phyloP scores from a whole-genome alignment of 768 basidiomycete species.

The Grammothele lineata region DNA sequence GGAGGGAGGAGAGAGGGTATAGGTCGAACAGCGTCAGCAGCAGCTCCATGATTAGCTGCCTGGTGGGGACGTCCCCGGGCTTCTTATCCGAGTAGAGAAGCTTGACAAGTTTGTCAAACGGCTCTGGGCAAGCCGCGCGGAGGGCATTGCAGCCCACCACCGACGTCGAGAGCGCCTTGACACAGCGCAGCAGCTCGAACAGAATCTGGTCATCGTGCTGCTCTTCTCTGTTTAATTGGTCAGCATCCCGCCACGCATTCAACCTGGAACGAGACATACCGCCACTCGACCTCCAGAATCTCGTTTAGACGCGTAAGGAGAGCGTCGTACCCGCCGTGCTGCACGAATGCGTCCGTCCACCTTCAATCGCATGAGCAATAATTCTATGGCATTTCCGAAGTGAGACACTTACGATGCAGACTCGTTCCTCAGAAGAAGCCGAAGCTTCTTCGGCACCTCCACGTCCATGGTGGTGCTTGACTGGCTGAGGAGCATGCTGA shows the following conservation, averaged over 20 bases:
- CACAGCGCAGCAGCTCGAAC: slow-evolving; percentile 87
- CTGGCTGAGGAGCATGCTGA: slow-evolving; percentile 59
- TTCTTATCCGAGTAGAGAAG: slow-evolving; percentile 97
- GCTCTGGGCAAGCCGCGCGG: slow-evolving; percentile 83
- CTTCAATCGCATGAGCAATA: slow-evolving; percentile 33
- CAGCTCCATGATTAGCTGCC: slow-evolving; percentile 88
- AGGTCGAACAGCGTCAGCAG: slow-evolving; percentile 85
- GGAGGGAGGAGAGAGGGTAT: slow-evolving; percentile 70
- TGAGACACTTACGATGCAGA: slow-evolving; percentile 59
- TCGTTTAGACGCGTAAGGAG: slow-evolving; percentile 84
- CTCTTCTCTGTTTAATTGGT: slow-evolving; percentile 68
- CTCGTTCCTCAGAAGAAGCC: slow-evolving; percentile 86
- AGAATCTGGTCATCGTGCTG: slow-evolving; percentile 96
- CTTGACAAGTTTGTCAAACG: slow-evolving; percentile 77
- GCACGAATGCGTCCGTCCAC: slow-evolving; percentile 88
- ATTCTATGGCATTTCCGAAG: too few species aligned
- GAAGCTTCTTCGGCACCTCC: slow-evolving; percentile 81
- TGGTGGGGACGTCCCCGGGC: slow-evolving; percentile 87
- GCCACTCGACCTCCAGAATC: slow-evolving; percentile 94
- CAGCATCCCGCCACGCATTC: not conserved
- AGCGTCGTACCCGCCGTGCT: slow-evolving; percentile 79
- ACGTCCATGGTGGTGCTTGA: slow-evolving; percentile 80
- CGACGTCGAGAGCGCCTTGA: slow-evolving; percentile 91
- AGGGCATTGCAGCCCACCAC: slow-evolving; percentile 87
- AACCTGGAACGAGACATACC: slow-evolving; percentile 43